phyloP scores from a whole-genome alignment of 2,329 filamentous ascomycete species.

The Cyphellophora europaea region DNA sequence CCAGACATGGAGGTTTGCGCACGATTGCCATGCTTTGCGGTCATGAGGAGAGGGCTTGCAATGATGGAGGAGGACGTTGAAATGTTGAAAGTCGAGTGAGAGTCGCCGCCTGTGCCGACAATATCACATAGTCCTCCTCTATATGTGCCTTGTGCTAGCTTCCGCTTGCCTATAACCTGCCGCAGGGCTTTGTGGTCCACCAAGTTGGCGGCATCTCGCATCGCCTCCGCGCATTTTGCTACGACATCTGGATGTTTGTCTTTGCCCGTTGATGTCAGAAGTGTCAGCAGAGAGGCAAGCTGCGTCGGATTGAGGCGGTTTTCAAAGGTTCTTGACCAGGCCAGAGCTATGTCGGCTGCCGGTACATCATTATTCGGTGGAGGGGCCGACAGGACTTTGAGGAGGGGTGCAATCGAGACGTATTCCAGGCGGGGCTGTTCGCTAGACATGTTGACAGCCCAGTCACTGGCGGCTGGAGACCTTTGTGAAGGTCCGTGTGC shows the following conservation, averaged over 20 bases:
- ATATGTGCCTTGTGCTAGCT: slow-evolving; percentile 63
- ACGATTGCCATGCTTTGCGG: slow-evolving; percentile 93
- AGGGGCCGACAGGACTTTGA: slow-evolving; percentile 35
- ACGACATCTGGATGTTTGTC: slow-evolving; percentile 80
- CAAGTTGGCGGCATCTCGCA: slow-evolving; percentile 68
- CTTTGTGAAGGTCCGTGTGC: no score
- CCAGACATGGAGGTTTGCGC: slow-evolving; percentile 93
- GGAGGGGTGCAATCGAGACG: slow-evolving; percentile 38
- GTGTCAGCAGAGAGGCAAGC: slow-evolving; percentile 76
- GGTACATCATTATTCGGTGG: slow-evolving; percentile 45
- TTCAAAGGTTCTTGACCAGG: slow-evolving; percentile 84
- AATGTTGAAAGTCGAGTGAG: slow-evolving; percentile 97
- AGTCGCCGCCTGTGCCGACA: slow-evolving; percentile 92
- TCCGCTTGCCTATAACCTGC: slow-evolving; percentile 41
- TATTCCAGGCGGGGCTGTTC: no score
- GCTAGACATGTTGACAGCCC: no score
- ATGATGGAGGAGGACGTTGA: slow-evolving; percentile 91
- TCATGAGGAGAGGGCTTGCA: slow-evolving; percentile 71
- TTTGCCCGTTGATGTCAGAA: slow-evolving; percentile 80
- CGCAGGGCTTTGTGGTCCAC: slow-evolving; percentile 58
- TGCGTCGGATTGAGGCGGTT: slow-evolving; percentile 83
- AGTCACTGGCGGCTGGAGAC: no score
- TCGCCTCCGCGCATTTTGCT: slow-evolving; percentile 70
- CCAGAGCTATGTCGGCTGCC: slow-evolving; percentile 76
- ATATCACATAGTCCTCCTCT: slow-evolving; percentile 84